phyloP scores from a whole-genome alignment of 2,329 filamentous ascomycete species.

The Aureobasidium sp. region DNA sequence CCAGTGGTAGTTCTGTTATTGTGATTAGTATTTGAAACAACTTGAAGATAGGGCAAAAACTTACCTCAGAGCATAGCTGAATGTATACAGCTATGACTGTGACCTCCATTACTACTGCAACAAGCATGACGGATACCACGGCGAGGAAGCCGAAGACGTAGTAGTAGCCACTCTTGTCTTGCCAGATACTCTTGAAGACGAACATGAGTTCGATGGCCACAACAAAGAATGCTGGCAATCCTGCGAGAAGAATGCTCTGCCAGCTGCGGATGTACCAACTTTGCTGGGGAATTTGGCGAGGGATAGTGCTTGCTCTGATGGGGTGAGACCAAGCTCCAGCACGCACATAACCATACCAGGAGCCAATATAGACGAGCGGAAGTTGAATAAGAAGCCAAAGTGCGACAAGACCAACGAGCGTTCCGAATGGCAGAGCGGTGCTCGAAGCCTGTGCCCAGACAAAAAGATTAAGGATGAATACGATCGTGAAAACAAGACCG shows the following conservation, averaged over 20 bases:
- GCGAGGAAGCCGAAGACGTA: constrained; percentile 84
- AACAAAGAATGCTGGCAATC: constrained; percentile 74
- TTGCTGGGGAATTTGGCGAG: constrained; percentile 65
- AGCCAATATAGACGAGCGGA: constrained; percentile 72
- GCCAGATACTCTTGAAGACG: constrained; percentile 79
- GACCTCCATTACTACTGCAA: constrained; percentile 72
- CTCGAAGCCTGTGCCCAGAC: constrained; percentile 86
- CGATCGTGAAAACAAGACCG: constrained; percentile 62
- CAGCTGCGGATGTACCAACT: constrained; percentile 63
- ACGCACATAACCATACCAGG: constrained; percentile 64
- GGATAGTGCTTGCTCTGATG: constrained; percentile 62
- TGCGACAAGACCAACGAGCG: constrained; percentile 60
- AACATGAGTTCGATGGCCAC: constrained; percentile 83
- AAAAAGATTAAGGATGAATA: constrained; percentile 79
- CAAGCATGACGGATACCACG: constrained; percentile 61
- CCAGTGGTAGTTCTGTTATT: constrained; percentile 68
- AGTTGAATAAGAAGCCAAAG: constrained; percentile 83
- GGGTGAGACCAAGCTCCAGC: constrained; percentile 69
- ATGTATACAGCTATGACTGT: constrained; percentile 77
- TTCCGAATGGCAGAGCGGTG: constrained; percentile 77
- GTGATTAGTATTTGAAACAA: constrained; percentile 11
- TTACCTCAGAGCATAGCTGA: constrained; percentile 67
- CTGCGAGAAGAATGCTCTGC: constrained; percentile 60
- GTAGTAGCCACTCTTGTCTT: constrained; percentile 86
- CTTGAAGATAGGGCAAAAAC: constrained; percentile 11